Conservation (phyloP, 1,139 yeast genomes). For the Blastobotrys raffinosifermentans region DNA sequence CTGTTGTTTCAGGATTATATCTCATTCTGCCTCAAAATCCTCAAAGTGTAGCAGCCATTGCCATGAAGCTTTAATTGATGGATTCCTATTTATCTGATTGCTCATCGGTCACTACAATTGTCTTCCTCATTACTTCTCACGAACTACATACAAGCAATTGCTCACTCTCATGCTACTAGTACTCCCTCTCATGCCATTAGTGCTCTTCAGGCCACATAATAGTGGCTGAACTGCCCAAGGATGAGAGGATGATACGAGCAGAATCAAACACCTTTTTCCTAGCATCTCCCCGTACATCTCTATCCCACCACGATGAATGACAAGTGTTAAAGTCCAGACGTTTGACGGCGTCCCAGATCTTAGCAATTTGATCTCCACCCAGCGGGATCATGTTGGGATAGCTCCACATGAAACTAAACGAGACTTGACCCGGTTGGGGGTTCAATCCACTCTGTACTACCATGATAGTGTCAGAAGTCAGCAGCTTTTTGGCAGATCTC, state of each 20-base stretch:
- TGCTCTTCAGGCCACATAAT: too few relatives aligned
- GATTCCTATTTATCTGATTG: too few relatives aligned
- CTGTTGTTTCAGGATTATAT: too few relatives aligned
- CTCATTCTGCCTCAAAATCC: too few relatives aligned
- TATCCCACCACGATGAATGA: conserved; percentile 20
- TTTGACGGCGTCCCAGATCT: conserved; percentile 16
- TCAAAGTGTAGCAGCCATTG: too few relatives aligned
- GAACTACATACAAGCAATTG: too few relatives aligned
- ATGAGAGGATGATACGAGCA: conserved; percentile 14
- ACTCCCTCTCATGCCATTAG: too few relatives aligned
- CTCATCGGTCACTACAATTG: too few relatives aligned
- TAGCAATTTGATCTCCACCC: conserved; percentile 12
- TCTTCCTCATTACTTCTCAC: too few relatives aligned
- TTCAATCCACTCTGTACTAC: conserved; percentile 14
- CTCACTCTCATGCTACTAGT: too few relatives aligned
- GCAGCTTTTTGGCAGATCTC: conserved; percentile 14
- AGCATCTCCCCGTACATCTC: conserved; percentile 14
- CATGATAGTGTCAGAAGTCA: conserved; percentile 21
- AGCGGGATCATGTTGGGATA: conserved; percentile 22
- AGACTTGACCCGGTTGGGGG: not conserved
- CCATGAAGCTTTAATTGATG: too few relatives aligned
- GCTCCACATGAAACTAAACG: conserved; percentile 21
- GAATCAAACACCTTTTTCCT: conserved; percentile 13
- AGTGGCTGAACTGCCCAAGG: too few relatives aligned
- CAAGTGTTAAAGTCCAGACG: conserved; percentile 13